Percentiles rank a stretch among this genome's conserved stretches.
Conservation (phyloP, 345 rosid genomes). For the Adansonia digitata region DNA sequence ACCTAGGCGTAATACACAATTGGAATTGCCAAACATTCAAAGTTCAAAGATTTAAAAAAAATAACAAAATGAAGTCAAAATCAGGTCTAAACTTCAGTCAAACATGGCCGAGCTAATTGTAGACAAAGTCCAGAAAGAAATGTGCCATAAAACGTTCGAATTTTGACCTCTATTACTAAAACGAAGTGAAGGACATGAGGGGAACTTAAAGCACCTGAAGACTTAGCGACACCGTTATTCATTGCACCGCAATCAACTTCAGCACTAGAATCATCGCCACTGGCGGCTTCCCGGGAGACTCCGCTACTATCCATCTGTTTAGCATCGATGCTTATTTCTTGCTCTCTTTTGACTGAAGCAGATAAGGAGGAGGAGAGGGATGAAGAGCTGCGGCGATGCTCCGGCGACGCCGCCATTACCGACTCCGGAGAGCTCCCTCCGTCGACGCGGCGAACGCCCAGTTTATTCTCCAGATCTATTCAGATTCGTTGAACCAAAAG, state of each 20-base stretch:
- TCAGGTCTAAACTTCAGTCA: slow-evolving; percentile 11
- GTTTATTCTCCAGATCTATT: slow-evolving; percentile 45
- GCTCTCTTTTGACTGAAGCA: slow-evolving; percentile 32
- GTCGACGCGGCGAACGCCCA: not conserved
- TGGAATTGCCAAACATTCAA: not conserved
- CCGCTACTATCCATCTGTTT: slow-evolving; percentile 25
- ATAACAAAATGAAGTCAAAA: not conserved
- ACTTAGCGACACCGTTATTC: slow-evolving; percentile 31
- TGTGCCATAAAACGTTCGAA: not conserved
- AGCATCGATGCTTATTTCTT: slow-evolving; percentile 31
- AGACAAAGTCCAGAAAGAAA: not conserved
- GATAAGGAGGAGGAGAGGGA: slow-evolving; percentile 29
- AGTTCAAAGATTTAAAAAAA: not conserved
- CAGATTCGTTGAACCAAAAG: not conserved
- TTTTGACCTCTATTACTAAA: not conserved
- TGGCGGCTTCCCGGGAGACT: slow-evolving; percentile 16
- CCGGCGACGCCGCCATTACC: slow-evolving; percentile 49
- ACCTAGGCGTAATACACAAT: not conserved
- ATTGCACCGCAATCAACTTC: slow-evolving; percentile 22
- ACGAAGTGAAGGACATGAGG: slow-evolving; percentile 7
- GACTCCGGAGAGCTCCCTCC: slow-evolving; percentile 16
- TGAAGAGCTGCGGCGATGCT: slow-evolving; percentile 28
- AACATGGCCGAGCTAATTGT: not conserved
- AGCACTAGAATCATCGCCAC: not conserved
- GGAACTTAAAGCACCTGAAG: slow-evolving; percentile 34